These are phyloP conservation scores for Microstegium vimineum DNA, from an alignment of 176 grass and related monocot genomes.

Conservation along the genomic window DNA sequence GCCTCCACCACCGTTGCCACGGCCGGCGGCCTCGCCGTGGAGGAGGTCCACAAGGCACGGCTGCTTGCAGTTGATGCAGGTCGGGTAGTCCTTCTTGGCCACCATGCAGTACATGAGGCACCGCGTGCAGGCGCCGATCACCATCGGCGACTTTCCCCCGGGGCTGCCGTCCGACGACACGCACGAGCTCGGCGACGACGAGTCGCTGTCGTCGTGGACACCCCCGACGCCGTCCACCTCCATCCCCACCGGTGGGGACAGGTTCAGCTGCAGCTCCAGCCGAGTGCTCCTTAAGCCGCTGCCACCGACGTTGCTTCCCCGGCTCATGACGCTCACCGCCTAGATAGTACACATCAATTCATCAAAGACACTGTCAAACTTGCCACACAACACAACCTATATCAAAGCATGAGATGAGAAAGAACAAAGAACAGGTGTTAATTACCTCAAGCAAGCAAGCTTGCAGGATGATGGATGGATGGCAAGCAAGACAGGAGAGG, in stretches of 20 bases:
- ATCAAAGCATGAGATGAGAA: background rate
- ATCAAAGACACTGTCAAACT: background rate
- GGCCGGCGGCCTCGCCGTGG: conserved; percentile 20
- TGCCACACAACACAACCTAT: no score
- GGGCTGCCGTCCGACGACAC: conserved; percentile 49
- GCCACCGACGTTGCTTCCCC: conserved; percentile 17
- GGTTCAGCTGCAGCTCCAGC: conserved; percentile 56
- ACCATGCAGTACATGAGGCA: conserved; percentile 83
- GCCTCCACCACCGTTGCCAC: background rate
- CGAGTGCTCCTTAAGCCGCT: conserved; percentile 19
- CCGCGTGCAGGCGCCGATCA: conserved; percentile 59
- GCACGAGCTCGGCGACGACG: conserved; percentile 57
- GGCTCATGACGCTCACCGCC: conserved; percentile 37
- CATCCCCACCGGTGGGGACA: conserved; percentile 34
- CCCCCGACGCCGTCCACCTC: background rate
- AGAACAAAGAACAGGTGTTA: conserved; percentile 10
- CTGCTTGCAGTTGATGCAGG: conserved; percentile 69
- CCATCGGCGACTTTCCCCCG: conserved; percentile 47
- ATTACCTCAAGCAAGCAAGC: background rate
- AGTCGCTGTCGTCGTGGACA: conserved; percentile 23
- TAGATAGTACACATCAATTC: background rate
- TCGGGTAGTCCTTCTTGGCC: conserved; percentile 54
- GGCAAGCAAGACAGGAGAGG: background rate
- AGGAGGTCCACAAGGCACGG: conserved; percentile 58
- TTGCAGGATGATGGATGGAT: background rate